Conservation (phyloP, 176 grass and related monocot genomes). For the Dactylis glomerata region DNA sequence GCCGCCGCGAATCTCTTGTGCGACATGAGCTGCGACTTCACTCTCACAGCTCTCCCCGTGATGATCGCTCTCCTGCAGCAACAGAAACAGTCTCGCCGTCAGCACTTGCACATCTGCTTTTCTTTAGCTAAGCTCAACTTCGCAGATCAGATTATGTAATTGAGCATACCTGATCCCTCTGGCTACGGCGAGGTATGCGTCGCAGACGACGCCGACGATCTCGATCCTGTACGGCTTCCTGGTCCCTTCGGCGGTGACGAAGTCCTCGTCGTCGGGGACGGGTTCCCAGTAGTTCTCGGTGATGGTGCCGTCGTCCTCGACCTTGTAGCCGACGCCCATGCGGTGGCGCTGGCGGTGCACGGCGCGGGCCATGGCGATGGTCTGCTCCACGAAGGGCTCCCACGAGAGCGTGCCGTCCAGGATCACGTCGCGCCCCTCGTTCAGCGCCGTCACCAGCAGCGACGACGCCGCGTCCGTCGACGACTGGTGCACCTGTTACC, state of each 20-base stretch:
- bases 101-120: not conserved
- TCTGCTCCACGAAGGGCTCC: conserved; percentile 77
- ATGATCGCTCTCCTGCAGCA: conserved; percentile 55
- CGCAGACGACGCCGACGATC: conserved; percentile 54
- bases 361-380: conserved; percentile 58
- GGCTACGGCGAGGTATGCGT: conserved; percentile 48
- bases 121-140: no score
- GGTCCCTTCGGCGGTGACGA: not conserved
- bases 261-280: not conserved
- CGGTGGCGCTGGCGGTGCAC: conserved; percentile 71
- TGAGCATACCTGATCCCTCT: conserved; percentile 56
- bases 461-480: conserved; percentile 74
- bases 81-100: not conserved
- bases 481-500: conserved; percentile 65
- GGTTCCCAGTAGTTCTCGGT: conserved; percentile 78
- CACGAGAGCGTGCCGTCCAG: conserved; percentile 78
- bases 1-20: conserved; percentile 64
- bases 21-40: conserved; percentile 65
- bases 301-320: conserved; percentile 37
- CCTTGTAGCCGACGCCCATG: conserved; percentile 79
- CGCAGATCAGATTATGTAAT: no score
- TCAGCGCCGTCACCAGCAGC: conserved; percentile 75
- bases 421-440: conserved; percentile 83
- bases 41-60: conserved; percentile 60
- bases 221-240: conserved; percentile 51